A percentile compares a stretch with the other conserved stretches of the same genome.
Conservation (phyloP, 345 rosid genomes). For the Luvunga scandens region DNA sequence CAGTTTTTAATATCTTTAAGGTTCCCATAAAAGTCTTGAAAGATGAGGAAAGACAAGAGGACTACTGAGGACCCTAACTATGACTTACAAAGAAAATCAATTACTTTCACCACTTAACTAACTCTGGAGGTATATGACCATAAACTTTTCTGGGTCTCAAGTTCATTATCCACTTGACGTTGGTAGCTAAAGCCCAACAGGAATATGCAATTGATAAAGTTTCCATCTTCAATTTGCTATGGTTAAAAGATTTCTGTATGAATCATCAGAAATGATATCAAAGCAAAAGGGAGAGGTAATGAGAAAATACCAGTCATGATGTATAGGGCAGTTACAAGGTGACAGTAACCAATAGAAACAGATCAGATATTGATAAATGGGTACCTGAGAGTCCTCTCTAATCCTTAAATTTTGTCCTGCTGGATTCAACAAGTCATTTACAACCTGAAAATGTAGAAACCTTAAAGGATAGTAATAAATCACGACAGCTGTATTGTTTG, state of each 20-base stretch:
- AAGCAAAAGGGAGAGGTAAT: neutral
- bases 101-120: neutral
- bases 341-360: slow-evolving; percentile 8
- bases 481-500: slow-evolving; percentile 5
- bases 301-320: slow-evolving; percentile 4
- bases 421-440: slow-evolving; percentile 93
- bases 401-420: slow-evolving; percentile 95
- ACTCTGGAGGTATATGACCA: neutral
- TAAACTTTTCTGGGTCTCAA: neutral
- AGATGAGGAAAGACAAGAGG: neutral
- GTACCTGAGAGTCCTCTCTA: slow-evolving; percentile 98
- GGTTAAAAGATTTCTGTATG: neutral
- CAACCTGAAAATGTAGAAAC: slow-evolving; percentile 60
- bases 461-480: slow-evolving; percentile 17
- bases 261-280: neutral
- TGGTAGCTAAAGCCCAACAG: neutral
- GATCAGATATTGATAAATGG: slow-evolving; percentile 13
- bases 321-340: neutral
- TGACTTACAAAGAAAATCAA: neutral
- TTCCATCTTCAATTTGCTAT: neutral
- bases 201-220: neutral
- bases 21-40: neutral
- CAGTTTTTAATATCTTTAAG: neutral
- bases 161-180: neutral
- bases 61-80: neutral